Evolutionary conservation across 768 basidiomycete genomes (phyloP).

Genomic region (Infundibulicybe gibba): DNA sequence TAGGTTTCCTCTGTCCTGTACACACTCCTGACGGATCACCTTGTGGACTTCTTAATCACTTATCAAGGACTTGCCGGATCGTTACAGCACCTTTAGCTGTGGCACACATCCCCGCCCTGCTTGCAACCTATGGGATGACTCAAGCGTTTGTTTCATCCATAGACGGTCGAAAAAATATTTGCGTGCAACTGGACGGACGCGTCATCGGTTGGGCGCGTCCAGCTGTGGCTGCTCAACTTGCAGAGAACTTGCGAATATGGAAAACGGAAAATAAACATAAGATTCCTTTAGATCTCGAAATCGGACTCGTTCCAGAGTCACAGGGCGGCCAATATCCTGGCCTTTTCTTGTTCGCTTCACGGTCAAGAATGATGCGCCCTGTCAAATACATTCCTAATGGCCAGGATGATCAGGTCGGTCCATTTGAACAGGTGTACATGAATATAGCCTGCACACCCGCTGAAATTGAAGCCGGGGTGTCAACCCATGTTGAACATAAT

Average conservation of each 20-base stretch:
- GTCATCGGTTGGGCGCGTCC: constrained; percentile 93
- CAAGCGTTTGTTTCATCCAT: constrained; percentile 78
- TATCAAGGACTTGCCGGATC: constrained; percentile 91
- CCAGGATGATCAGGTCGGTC: constrained; percentile 83
- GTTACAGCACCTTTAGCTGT: constrained; percentile 74
- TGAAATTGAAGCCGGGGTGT: constrained; percentile 73
- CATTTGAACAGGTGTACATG: constrained; percentile 99
- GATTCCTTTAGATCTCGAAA: constrained; percentile 91
- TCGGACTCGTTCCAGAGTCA: constrained; percentile 85
- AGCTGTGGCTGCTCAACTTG: constrained; percentile 69
- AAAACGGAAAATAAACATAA: constrained; percentile 85
- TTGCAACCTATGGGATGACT: constrained; percentile 91
- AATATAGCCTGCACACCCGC: constrained; percentile 90
- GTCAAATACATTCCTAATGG: constrained; percentile 90
- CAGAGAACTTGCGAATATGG: constrained; percentile 85
- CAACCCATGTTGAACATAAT: constrained; percentile 90
- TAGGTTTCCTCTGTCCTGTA: constrained; percentile 96
- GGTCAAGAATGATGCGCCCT: constrained; percentile 95
- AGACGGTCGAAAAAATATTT: constrained; percentile 78
- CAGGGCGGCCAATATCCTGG: constrained; percentile 97
- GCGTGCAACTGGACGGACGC: constrained; percentile 92
- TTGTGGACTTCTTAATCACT: constrained; percentile 95
- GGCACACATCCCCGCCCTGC: constrained; percentile 75
- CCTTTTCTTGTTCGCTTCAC: constrained; percentile 84
- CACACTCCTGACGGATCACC: constrained; percentile 99